These are phyloP conservation scores for Saccharomycopsis sp. DNA, from an alignment of 805 yeast genomes.

Conservation along the genomic window DNA sequence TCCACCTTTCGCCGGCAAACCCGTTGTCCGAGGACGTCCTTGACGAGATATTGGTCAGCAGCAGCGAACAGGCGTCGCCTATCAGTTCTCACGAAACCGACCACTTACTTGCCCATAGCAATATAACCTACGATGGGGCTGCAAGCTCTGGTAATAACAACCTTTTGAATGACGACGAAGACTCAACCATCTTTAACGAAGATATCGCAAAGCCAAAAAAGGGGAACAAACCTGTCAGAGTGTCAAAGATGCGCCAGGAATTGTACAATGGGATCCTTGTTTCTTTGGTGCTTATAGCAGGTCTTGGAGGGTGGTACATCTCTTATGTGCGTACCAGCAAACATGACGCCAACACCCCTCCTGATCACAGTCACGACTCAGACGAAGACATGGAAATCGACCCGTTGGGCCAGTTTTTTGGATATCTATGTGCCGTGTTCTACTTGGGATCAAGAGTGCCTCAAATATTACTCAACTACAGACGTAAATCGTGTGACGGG, in stretches of 20 bases:
- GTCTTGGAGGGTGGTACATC: conserved; percentile 82
- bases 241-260: conserved; percentile 11
- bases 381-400: conserved; percentile 52
- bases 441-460: conserved; percentile 89
- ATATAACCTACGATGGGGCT: background rate
- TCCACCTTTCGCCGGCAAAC: conserved; percentile 83
- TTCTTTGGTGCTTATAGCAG: conserved; percentile 64
- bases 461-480: conserved; percentile 77
- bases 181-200: background rate
- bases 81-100: conserved; percentile 10
- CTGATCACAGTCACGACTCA: conserved; percentile 28
- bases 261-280: conserved; percentile 32
- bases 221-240: background rate
- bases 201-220: background rate
- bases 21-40: conserved; percentile 72
- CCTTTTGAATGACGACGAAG: conserved; percentile 23
- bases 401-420: conserved; percentile 79
- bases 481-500: conserved; percentile 91
- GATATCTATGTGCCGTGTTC: conserved; percentile 66
- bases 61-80: conserved; percentile 29
- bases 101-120: background rate
- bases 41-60: conserved; percentile 44
- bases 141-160: conserved; percentile 20
- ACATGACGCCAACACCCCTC: conserved; percentile 17
- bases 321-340: conserved; percentile 44